Base-by-base conservation (phyloP, 805 yeast genomes). In the Wickerhamomyces subpelliculosus region DNA sequence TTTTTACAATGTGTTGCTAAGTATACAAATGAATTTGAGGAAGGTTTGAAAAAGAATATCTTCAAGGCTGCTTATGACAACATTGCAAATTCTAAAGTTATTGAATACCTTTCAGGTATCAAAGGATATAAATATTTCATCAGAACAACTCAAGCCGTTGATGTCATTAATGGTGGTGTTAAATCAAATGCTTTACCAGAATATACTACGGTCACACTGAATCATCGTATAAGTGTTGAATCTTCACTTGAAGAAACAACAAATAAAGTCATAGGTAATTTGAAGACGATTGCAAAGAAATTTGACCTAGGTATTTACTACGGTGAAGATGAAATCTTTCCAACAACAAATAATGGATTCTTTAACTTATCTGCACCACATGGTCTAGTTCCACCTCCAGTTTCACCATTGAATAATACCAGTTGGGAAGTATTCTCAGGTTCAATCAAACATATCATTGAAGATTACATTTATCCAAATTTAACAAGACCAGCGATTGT, bases 141-240 rank as follows among this genome's bases (percentile, higher is more conserved):
- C 11, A 78, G 76, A 10, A 59, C 76, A 6, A 56, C 54, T 27
- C 62, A 57, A 25, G 46, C 51, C 13, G 38, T 40, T 10, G 46
- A 39, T 6, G 30, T 63, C 12, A 38, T 83, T 40, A 48, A 57
- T 8, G 89, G 88, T 24, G 90, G 90, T 25, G 68, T 75, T 39
- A 83, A 83, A 57, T 67, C 77, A 21, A 83, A 83, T 50, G 86
- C 88, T 2, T 61, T 83, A 35, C 89, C 90, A 3, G 87, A 82
- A 49, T 23, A 34, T 14, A 26, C 32, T 6, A 57, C 65, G 19
- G 74, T 72, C 4, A 57, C 58, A 20, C 60, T 75, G 25, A 80
- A 83, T 55, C 80, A 80, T 50, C 66, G 89, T 51, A 64, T 82
- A 31, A 70, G 74, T 16, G 61, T 75, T 27, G 84, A 76, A 44